Percentiles rank a stretch among this genome's conserved stretches.
phyloP scores from a whole-genome alignment of 2,329 filamentous ascomycete genomes.

The Cordyceps farinosa region DNA sequence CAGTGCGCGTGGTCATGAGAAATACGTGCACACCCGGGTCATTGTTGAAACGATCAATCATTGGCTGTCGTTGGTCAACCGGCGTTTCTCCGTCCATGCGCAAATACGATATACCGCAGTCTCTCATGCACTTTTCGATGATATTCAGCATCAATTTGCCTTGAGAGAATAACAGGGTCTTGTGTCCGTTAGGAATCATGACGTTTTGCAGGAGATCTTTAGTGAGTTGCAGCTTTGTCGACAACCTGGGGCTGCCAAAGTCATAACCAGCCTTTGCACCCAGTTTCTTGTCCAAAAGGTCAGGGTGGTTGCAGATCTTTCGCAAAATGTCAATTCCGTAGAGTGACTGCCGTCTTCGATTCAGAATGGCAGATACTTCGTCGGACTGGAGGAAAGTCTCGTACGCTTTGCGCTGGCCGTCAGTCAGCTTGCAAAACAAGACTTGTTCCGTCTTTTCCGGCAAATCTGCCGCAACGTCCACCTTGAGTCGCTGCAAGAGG shows the following conservation, averaged over 20 bases:
- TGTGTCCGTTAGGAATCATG: conserved; percentile 89
- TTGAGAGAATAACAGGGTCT: conserved; percentile 89
- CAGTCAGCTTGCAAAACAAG: conserved; percentile 87
- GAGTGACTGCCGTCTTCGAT: conserved; percentile 71
- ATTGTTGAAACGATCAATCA: conserved; percentile 92
- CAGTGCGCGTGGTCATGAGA: conserved; percentile 90
- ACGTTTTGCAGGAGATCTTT: conserved; percentile 74
- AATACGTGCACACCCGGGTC: conserved; percentile 79
- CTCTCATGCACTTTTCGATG: conserved; percentile 73
- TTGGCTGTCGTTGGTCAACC: conserved; percentile 79
- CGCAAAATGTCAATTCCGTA: conserved; percentile 88
- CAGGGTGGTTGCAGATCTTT: conserved; percentile 97
- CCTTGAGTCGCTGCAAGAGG: conserved; percentile 85
- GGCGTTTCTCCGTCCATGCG: conserved; percentile 93
- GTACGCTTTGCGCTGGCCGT: conserved; percentile 73
- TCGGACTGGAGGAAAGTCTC: conserved; percentile 75
- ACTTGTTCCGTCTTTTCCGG: conserved; percentile 97
- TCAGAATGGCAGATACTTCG: conserved; percentile 80
- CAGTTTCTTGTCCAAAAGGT: conserved; percentile 66
- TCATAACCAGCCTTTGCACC: conserved; percentile 60
- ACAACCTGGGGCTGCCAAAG: conserved; percentile 75
- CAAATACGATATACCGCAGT: conserved; percentile 69
- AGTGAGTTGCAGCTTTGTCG: conserved; percentile 94
- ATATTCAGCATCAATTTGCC: conserved; percentile 95
- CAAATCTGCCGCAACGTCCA: conserved; percentile 88